Base-by-base conservation (phyloP, 2,329 filamentous ascomycete species). In the Fusarium pininemorale region DNA sequence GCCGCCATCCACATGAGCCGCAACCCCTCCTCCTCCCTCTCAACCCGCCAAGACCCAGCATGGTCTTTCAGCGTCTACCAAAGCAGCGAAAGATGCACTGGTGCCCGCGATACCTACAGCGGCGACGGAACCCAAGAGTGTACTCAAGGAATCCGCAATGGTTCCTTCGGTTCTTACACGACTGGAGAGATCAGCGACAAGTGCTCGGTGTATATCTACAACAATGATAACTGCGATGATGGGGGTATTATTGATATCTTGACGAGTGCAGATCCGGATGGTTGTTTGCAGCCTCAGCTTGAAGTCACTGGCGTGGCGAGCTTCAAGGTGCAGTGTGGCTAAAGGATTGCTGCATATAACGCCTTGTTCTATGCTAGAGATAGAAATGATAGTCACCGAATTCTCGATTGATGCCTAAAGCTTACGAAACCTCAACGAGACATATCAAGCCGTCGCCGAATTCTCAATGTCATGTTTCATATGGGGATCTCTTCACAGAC, bases 271-370 rank as follows among this genome's bases (percentile, higher is more conserved):
- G 51, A 55, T 20, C 24, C 35, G 0, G 51, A 30, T 0, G 51
- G 51, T 0, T 55, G 51, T 30, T 18, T 55, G 15, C 37, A 55
- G 8, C 51, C 51, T 39, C 51, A 55, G 26, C 51, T 55, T 30
- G 51, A 55, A 18, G 51, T 55, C 3, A 55, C 51, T 18, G 51
- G 51, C 0, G 35, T 41, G 26, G 37, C 51, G 0, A 55, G 51
- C 26, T 55, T 55, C 1, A 41, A 11, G 22, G 51, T 26, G 8
- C 35, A 55, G 37, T 55, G 51, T 1, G 24, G 35, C 5, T 51
- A 5, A 51, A n/a, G n/a, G 7, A 4, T 1, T 20, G 6, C 12
- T 8, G 12, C 12, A 13, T 4, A 32, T 4, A 5, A 1, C 12
- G 12, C 12, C 11, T 5, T 4, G 30, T 30, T 12, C 11, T 30